Evolutionary conservation across 768 basidiomycete genomes (phyloP).

Genomic region (Calocera viscosa): DNA sequence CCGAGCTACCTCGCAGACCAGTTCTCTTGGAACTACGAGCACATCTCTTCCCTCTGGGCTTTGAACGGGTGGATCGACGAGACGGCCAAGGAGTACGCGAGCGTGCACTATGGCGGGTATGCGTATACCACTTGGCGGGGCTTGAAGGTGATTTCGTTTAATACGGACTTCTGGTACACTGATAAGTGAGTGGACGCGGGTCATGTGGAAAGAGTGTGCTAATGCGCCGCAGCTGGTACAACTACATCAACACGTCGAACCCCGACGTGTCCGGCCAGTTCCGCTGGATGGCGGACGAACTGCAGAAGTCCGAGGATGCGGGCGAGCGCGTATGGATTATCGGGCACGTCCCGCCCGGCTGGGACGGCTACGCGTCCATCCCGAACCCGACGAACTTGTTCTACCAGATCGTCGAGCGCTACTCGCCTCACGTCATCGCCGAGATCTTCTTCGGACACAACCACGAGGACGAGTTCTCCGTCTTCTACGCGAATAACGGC

Average conservation of each 20-base stretch:
- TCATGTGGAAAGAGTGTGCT: conserved; percentile 18
- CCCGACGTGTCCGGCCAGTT: conserved; percentile 20
- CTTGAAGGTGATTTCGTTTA: conserved; percentile 19
- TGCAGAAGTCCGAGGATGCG: conserved; percentile 48
- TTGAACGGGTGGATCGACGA: conserved; percentile 19
- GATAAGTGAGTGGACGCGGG: conserved; percentile 3
- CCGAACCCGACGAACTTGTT: neutral
- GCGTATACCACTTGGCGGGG: conserved; percentile 17
- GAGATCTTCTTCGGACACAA: conserved; percentile 8
- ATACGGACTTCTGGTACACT: conserved; percentile 13
- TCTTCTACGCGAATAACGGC: conserved; percentile 13
- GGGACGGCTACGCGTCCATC: conserved; percentile 15
- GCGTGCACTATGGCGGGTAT: conserved; percentile 16
- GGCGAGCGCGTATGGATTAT: conserved; percentile 52
- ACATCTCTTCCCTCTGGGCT: conserved; percentile 14
- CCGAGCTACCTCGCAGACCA: neutral
- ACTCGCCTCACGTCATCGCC: conserved; percentile 16
- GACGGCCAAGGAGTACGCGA: conserved; percentile 11
- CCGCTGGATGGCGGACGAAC: conserved; percentile 31
- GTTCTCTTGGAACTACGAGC: neutral
- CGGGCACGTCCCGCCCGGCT: conserved; percentile 44
- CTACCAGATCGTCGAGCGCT: conserved; percentile 9
- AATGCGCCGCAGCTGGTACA: neutral
- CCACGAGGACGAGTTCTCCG: conserved; percentile 6
- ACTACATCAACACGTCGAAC: conserved; percentile 10